Evolutionary conservation across 129 eudicot genomes (phyloP).

Genomic region (Artemisia annua): DNA sequence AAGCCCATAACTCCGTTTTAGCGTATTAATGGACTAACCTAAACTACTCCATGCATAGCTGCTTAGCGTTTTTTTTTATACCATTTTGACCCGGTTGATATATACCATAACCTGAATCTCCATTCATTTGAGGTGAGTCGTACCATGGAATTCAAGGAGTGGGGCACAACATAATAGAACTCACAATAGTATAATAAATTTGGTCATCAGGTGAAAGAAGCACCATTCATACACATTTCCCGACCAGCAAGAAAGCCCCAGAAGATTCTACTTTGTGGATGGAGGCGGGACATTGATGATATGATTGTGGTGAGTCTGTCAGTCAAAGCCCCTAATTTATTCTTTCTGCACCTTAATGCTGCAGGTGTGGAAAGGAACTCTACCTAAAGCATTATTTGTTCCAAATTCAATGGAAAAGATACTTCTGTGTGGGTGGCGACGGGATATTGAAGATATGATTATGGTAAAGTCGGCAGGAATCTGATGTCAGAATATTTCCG

Average conservation of each 20-base stretch:
- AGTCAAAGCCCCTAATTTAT: conserved; percentile 57
- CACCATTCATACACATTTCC: conserved; percentile 69
- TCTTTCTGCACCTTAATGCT: conserved; percentile 68
- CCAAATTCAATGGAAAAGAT: conserved; percentile 76
- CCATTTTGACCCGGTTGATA: not conserved
- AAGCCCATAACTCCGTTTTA: conserved; percentile 12
- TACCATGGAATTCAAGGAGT: conserved; percentile 44
- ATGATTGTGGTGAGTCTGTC: conserved; percentile 92
- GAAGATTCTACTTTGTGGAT: conserved; percentile 99
- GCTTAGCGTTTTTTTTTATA: no score
- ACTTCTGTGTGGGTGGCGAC: conserved; percentile 89
- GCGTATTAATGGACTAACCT: not conserved
- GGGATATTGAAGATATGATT: conserved; percentile 91
- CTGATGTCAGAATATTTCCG: conserved; percentile 29
- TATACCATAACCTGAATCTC: not conserved
- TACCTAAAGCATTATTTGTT: conserved; percentile 57
- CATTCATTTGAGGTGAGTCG: conserved; percentile 27
- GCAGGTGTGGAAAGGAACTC: conserved; percentile 88
- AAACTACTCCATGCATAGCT: not conserved
- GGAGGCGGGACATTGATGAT: conserved; percentile 99
- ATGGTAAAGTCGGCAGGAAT: conserved; percentile 62
- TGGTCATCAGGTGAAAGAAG: conserved; percentile 94
- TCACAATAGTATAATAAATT: conserved; percentile 65
- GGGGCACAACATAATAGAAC: conserved; percentile 50
- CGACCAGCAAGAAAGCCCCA: conserved; percentile 92